Evolutionary conservation across 2,329 filamentous ascomycete genomes (phyloP), one percentile per base, ranked within the genome.

Genomic region (Teratosphaeria zuluensis): DNA sequence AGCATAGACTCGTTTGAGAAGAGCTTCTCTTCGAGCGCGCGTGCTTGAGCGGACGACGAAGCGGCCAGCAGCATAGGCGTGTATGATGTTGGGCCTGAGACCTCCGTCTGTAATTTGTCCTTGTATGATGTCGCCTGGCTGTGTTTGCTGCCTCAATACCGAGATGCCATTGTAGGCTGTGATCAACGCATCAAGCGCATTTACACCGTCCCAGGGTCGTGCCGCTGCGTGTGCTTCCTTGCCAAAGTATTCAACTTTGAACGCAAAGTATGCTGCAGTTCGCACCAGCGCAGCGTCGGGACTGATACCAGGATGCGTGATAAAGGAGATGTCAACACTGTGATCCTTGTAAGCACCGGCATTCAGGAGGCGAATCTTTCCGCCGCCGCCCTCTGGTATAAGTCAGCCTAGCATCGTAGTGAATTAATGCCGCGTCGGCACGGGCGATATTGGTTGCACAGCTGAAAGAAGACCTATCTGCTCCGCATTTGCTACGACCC

Each of bases 211-310:
- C 66, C 68, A 73, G 0, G 71, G 71, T 7, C 63, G 58, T 2
- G 71, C 72, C 9, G 73, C 72, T 2, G 73, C 73, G 55, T 74
- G 72, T 12, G 71, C 69, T 59, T 69, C 72, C 59, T 68, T 68
- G 42, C 72, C 72, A 74, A 76, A 75, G 61, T 81, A 84, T 16
- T 78, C 77, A 0, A 79, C 80, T 21, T 74, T 75, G 61, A 83
- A 75, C 53, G 51, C 74, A 71, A 71, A 65, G 62, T 79, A 83
- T 4, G 81, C 81, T 3, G 79, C 76, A 0, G 81, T 84, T 1
- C 77, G 74, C 59, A 81, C 77, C 4, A 82, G 71, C 0, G 80
- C 77, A 11, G 72, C 73, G 58, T 81, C 76, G 4, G 69, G 62
- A 9, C 58, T 58, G 19, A 69, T 70, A 9, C 70, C 69, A 3